Base-by-base conservation (phyloP, 495 filamentous ascomycete species). In the Parachaetomium inaequale region DNA sequence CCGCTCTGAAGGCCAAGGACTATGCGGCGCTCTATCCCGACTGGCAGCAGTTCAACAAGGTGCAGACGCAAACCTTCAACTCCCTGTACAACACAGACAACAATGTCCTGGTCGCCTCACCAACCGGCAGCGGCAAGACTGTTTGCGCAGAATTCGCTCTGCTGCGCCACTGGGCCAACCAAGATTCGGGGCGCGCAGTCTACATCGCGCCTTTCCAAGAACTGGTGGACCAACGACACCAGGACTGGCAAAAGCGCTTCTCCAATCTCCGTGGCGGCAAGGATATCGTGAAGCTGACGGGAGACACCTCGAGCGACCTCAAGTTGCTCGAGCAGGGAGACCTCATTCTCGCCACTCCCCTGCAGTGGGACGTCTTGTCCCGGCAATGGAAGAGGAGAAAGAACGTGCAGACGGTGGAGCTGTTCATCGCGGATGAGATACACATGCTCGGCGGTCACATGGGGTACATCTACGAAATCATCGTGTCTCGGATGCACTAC, bases 131-230 rank as follows among this genome's bases (percentile, higher is more conserved):
- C 68, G 94, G 94, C 46, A 99, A 99, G 80, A 97, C 95, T 6
- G 85, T 97, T 15, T 98, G 93, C 71, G 94, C 94, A 3, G 94
- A 99, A 73, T 88, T 99, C 76, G 90, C 95, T 10, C 74, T 99
- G 47, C 78, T 98, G 14, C 88, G 87, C 38, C 90, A 96, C 70
- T 99, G 94, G 95, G 81, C 86, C 1, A 86, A 85, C 59, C 75
- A 77, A 21, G 82, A 87, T 23, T 79, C 87, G 32, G 91, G 91
- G 28, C 87, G 92, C 38, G 92, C 92, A 12, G 92, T 98, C 7
- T 98, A 98, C 73, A 86, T 99, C 66, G 92, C 93, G 28, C 95
- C 95, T 0, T 96, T 95, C 82, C 94, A 98, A 68, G 93, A 97
- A 70, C 82, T 96, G 17, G 86, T 98, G 31, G 92, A 99, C 68